A percentile compares a stretch with the other conserved stretches of the same genome.
Evolutionary conservation across 164 flowering plant genomes (phyloP).

Genomic region (Aristolochia californica): DNA sequence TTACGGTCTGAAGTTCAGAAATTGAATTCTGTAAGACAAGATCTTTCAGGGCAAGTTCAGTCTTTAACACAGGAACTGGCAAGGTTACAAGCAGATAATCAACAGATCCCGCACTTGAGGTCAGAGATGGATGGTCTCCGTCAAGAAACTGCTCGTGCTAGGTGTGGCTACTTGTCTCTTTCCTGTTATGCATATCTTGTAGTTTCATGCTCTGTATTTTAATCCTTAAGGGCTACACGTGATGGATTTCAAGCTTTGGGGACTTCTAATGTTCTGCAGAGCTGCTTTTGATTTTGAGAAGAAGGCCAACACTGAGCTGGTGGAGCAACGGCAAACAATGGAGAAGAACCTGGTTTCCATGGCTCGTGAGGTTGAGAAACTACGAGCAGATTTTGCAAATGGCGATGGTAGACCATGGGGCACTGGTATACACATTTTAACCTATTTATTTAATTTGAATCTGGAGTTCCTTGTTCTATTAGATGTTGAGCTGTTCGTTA

Average conservation of each 20-base stretch:
- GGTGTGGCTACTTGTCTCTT: constrained; percentile 30
- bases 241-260: no score
- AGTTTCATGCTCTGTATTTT: not conserved
- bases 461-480: not conserved
- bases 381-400: constrained; percentile 62
- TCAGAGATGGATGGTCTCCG: constrained; percentile 70
- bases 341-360: constrained; percentile 83
- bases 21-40: constrained; percentile 47
- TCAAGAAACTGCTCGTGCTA: constrained; percentile 77
- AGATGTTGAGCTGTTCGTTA: no score
- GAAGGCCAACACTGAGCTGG: constrained; percentile 63
- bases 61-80: constrained; percentile 46
- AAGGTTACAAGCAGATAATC: constrained; percentile 60
- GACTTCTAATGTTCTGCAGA: constrained; percentile 31
- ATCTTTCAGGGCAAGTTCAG: constrained; percentile 53
- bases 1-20: constrained; percentile 68
- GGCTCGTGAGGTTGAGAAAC: constrained; percentile 93
- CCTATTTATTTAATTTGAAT: not conserved
- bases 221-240: not conserved
- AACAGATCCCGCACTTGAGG: constrained; percentile 56
- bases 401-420: constrained; percentile 57
- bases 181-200: not conserved
- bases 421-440: constrained; percentile 36
- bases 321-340: constrained; percentile 83
- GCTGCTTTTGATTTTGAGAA: constrained; percentile 78